A percentile compares a stretch with the other conserved stretches of the same genome.
Evolutionary conservation across 495 filamentous ascomycete species (phyloP).

Genomic region (Beverwykella pulmonaria): DNA sequence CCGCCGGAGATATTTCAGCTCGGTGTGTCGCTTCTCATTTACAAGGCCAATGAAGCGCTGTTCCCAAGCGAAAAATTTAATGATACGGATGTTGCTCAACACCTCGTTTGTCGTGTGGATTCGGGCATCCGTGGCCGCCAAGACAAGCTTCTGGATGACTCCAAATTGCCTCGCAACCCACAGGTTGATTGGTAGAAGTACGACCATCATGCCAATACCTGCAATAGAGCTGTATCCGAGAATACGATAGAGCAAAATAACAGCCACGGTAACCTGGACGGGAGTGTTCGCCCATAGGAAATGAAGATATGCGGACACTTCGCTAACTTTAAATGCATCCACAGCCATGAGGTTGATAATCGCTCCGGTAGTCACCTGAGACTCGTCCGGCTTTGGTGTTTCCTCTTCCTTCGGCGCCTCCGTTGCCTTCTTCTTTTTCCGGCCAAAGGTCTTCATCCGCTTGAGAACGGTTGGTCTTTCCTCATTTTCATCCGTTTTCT

Average conservation of each 20-base stretch:
- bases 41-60: conserved; percentile 84
- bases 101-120: conserved; percentile 98
- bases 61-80: conserved; percentile 99
- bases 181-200: conserved; percentile 88
- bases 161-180: conserved; percentile 82
- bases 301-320: conserved; percentile 88
- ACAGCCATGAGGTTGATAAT: conserved; percentile 99
- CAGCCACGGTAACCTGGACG: conserved; percentile 74
- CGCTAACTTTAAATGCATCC: conserved; percentile 97
- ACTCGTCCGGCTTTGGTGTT: conserved; percentile 53
- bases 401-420: conserved; percentile 46
- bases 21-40: conserved; percentile 78
- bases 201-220: conserved; percentile 86
- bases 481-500: conserved; percentile 39
- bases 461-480: conserved; percentile 54
- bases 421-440: conserved; percentile 62
- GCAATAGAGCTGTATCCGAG: conserved; percentile 93
- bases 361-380: conserved; percentile 87
- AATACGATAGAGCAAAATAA: conserved; percentile 79
- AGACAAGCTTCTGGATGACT: conserved; percentile 81
- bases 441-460: conserved; percentile 56
- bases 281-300: conserved; percentile 86
- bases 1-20: conserved; percentile 74
- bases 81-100: conserved; percentile 95
- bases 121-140: conserved; percentile 91